phyloP scores from a whole-genome alignment of 2,329 filamentous ascomycete species.

The Stagonosporopsis cucurbitacearum region DNA sequence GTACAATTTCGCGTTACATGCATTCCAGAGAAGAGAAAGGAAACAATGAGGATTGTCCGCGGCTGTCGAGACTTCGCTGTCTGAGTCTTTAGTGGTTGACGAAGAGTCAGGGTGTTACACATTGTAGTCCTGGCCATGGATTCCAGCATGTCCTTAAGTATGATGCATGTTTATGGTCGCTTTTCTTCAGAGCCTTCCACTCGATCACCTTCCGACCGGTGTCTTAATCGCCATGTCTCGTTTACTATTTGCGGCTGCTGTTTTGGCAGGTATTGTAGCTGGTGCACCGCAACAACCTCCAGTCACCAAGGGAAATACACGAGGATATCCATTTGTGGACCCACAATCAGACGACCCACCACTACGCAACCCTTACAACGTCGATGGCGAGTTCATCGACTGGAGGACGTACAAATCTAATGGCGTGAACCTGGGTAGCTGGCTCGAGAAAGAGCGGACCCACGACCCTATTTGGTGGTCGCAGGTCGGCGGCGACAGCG shows the following conservation, averaged over 20 bases:
- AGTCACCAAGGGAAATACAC: neutral
- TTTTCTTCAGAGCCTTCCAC: neutral
- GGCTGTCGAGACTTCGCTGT: neutral
- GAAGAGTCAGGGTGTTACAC: neutral
- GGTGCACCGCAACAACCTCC: neutral
- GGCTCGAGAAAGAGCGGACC: conserved; percentile 38
- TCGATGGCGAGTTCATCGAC: conserved; percentile 8
- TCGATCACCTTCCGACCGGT: neutral
- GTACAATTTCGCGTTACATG: too few species aligned
- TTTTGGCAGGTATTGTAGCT: neutral
- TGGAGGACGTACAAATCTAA: conserved; percentile 19
- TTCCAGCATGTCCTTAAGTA: neutral
- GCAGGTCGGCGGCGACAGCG: conserved; percentile 1
- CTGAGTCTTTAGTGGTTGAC: neutral
- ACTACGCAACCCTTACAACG: neutral
- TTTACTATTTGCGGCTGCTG: neutral
- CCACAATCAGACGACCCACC: neutral
- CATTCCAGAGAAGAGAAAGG: neutral
- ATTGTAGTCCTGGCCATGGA: neutral
- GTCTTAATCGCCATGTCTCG: neutral
- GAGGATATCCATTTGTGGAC: conserved; percentile 1
- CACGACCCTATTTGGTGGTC: conserved; percentile 37
- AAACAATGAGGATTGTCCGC: neutral
- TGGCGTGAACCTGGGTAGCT: conserved; percentile 38
- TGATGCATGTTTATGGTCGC: neutral